A percentile compares a stretch with the other conserved stretches of the same genome.
Evolutionary conservation across 306 rosid genomes (phyloP).

Genomic region (Fragaria nilgerrensis): DNA sequence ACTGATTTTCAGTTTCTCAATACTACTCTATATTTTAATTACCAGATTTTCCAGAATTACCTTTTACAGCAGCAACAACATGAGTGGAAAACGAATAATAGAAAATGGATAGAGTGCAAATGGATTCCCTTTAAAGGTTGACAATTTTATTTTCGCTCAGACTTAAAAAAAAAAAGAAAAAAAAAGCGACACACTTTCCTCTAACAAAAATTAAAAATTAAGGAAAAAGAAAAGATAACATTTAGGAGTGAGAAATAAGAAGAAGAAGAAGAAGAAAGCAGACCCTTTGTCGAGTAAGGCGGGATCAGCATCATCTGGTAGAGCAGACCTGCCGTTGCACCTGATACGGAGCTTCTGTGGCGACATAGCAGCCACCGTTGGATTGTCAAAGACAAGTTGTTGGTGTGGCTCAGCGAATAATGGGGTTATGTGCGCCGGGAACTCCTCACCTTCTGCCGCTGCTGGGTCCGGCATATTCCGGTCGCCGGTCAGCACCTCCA

Average conservation of each 20-base stretch:
- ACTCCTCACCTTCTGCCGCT: not conserved
- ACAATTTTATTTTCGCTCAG: not conserved
- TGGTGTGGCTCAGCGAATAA: constrained; percentile 58
- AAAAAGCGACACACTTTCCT: not conserved
- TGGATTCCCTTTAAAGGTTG: not conserved
- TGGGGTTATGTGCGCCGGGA: constrained; percentile 59
- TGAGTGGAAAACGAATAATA: not conserved
- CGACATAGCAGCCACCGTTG: constrained; percentile 27
- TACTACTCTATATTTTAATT: not conserved
- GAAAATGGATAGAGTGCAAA: too few relatives aligned
- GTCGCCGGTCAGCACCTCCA: constrained; percentile 49
- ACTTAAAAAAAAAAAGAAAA: not conserved
- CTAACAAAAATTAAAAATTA: not conserved
- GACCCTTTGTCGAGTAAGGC: constrained; percentile 36
- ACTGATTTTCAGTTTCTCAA: not conserved
- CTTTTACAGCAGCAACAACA: not conserved
- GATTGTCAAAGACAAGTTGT: constrained; percentile 31
- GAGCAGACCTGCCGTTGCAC: constrained; percentile 30
- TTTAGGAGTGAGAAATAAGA: not conserved
- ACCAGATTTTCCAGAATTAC: not conserved
- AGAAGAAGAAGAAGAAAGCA: constrained; percentile 18
- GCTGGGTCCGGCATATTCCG: constrained; percentile 21
- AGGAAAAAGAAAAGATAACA: not conserved
- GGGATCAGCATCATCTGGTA: constrained; percentile 12
- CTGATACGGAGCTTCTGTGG: constrained; percentile 85